Evolutionary conservation across 495 filamentous ascomycete genomes (phyloP), one percentile per base, ranked within the genome.

Genomic region (Lepidopterella palustris): DNA sequence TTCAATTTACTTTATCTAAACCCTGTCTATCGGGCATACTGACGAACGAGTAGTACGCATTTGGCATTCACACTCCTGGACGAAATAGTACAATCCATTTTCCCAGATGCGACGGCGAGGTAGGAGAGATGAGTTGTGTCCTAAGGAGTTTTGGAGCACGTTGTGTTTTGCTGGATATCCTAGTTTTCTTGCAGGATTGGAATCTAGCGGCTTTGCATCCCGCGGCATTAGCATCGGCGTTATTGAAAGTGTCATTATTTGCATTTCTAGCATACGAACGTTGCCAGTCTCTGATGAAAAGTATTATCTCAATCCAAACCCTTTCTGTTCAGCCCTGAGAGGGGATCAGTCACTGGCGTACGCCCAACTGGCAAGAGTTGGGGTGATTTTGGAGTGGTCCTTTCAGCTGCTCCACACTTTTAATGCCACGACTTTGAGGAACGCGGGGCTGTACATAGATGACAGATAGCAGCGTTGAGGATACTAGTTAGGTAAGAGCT

Each of bases 11-110:
- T 31, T 13, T 39, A 11, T 18, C 29, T 25, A 6, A 39, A 15
- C 11, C 13, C 21, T 47, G 18, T 26, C 23, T 6, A 28, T 31
- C 51, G 31, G 13, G 25, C 40, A 23, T 15, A 25, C 24, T 53
- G 11, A 57, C 28, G 23, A 2, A n/a, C 40, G 32, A 9, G 39
- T 47, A 71, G 68, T 57, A 63, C 62, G 10, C 71, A 73, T 59
- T 55, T 73, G 18, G 61, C 68, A 10, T 73, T 68, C 53, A 69
- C 70, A 52, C 31, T 73, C 4, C 55, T 73, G 15, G 71, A 73
- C 53, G 71, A 71, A 57, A 18, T 71, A 9, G 59, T 71, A 23
- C 60, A 66, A 53, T 63, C 65, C 40, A 50, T 73, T 0, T 73
- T 73, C 39, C 53, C 24, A 31, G 62, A 64, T 58, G 47, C 28